Evolutionary conservation across 2,329 filamentous ascomycete species (phyloP), one percentile per base, ranked within the genome.

Genomic region (Verticillium albo-atrum): DNA sequence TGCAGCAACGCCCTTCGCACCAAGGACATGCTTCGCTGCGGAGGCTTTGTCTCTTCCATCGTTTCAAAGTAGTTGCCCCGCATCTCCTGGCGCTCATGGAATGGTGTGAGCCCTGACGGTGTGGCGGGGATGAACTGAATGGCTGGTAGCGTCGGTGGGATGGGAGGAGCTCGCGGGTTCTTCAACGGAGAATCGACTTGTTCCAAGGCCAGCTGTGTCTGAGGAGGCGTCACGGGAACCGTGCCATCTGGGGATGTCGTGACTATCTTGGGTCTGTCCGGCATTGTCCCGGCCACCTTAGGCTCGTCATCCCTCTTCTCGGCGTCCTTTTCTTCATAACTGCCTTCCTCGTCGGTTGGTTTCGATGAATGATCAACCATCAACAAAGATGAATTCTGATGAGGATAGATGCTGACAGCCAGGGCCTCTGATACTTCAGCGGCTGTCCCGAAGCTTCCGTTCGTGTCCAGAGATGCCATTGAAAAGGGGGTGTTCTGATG

Each of bases 51-150:
- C 17, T 74, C 75, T 15, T 23, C 32, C 2, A 74, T 71, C 26
- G 79, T 73, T 28, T 83, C 82, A 56, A 81, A 81, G 56, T 81
- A 83, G 62, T 83, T 85, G 1, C 83, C 83, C 25, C 83, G 70
- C 64, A 79, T 79, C 26, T 75, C 75, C 58, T 80, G 74, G 65
- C 78, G 81, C 62, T 87, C 84, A 2, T 77, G 67, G 2, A 79
- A 74, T 10, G 85, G 84, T 1, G 84, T 87, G 51, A 82, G 67
- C 2, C 82, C 85, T 2, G 84, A 86, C 3, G 85, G 85, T 0
- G 85, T 88, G 27, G 85, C 84, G 0, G 85, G 85, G 34, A 85
- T 88, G 61, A 88, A 84, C 59, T 84, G 81, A 65, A 88, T 81
- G 2, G 72, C 73, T 50, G 42, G 42, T 10, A 50, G 42, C 7